phyloP scores from a whole-genome alignment of 805 yeast species.

The Candida golubevii region DNA sequence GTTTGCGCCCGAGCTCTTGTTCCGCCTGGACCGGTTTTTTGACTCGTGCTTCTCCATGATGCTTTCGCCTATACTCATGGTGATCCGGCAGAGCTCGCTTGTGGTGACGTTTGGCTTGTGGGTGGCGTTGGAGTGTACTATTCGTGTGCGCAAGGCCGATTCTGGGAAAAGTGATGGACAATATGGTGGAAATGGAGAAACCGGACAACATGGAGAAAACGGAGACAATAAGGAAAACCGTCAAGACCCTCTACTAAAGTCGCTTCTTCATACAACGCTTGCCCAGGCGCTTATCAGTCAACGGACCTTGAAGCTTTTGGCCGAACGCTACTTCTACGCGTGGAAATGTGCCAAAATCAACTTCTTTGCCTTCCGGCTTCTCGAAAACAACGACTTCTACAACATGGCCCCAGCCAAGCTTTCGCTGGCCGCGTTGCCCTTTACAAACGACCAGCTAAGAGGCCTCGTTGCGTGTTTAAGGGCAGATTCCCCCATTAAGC shows the following conservation, averaged over 20 bases:
- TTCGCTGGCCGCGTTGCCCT: conserved; percentile 5
- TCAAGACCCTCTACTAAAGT: no score
- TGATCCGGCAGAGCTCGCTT: conserved; percentile 8
- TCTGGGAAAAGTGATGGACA: no score
- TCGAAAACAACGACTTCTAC: conserved; percentile 5
- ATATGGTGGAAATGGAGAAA: no score
- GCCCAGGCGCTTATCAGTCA: no score
- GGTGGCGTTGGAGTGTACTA: conserved; percentile 10
- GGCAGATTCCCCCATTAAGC: conserved; percentile 4
- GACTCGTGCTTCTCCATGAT: conserved; percentile 10
- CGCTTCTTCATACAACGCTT: background rate
- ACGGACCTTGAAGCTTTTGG: conserved; percentile 8
- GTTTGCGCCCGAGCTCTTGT: conserved; percentile 12
- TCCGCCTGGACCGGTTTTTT: conserved; percentile 7
- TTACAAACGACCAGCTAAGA: conserved; percentile 9
- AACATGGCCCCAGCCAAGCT: conserved; percentile 5
- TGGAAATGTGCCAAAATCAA: conserved; percentile 16
- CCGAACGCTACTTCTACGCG: conserved; percentile 16
- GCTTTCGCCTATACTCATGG: conserved; percentile 11
- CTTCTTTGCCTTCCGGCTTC: conserved; percentile 6
- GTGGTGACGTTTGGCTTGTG: conserved; percentile 11
- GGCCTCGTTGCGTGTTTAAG: conserved; percentile 8
- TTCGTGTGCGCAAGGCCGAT: background rate
- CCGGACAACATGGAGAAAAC: background rate
- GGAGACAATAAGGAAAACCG: background rate